phyloP scores from a whole-genome alignment of 2,329 filamentous ascomycete genomes.

The Calonectria leucothoes region DNA sequence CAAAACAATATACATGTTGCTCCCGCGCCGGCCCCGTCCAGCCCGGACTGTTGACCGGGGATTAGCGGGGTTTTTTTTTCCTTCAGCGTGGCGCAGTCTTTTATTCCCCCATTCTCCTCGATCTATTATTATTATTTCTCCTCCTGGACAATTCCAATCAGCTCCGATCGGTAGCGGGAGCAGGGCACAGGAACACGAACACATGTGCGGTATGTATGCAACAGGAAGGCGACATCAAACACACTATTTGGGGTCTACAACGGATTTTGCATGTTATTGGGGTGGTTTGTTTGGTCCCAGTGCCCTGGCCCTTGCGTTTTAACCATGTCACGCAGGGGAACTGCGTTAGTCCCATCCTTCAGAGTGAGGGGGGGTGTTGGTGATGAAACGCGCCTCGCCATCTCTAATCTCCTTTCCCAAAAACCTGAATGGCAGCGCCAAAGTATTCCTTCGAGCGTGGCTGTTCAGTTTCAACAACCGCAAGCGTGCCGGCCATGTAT shows the following conservation, averaged over 20 bases:
- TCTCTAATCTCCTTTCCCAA: slow-evolving; percentile 19
- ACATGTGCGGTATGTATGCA: slow-evolving; percentile 2
- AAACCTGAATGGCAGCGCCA: slow-evolving; percentile 13
- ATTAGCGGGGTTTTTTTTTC: neutral
- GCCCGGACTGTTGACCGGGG: neutral
- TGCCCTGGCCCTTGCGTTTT: neutral
- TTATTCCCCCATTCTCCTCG: neutral
- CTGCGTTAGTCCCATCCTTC: slow-evolving; percentile 2
- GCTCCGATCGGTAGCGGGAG: neutral
- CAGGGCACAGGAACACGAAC: slow-evolving; percentile 1
- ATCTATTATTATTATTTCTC: neutral
- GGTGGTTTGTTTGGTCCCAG: slow-evolving; percentile 21
- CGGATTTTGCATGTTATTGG: neutral
- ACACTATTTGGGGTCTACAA: neutral
- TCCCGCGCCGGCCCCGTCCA: neutral
- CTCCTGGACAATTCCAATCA: neutral
- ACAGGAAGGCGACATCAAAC: neutral
- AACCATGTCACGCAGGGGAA: slow-evolving; percentile 22
- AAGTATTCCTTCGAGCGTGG: slow-evolving; percentile 29
- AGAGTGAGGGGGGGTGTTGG: neutral
- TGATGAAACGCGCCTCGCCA: slow-evolving; percentile 23
- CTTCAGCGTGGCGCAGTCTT: slow-evolving; percentile 8
- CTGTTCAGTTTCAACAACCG: slow-evolving; percentile 19
- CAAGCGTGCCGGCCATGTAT: slow-evolving; percentile 9
- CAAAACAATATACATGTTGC: slow-evolving; percentile 4